Evolutionary conservation across 2,329 filamentous ascomycete genomes (phyloP).

Genomic region (Fusarium beomiforme): DNA sequence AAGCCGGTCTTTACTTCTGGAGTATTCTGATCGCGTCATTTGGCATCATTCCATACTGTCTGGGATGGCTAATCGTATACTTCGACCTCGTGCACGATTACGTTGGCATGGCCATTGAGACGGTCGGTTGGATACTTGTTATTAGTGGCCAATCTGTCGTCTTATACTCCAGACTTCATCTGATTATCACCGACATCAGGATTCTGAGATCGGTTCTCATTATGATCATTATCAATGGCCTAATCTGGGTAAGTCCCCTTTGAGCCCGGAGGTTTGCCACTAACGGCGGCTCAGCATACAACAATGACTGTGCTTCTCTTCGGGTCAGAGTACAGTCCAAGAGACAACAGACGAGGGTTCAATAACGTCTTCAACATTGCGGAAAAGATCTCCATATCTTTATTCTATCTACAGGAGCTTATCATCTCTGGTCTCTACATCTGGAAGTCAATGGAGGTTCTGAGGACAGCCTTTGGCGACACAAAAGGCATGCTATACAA

Average conservation of each 20-base stretch:
- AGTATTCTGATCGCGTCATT: constrained; percentile 48
- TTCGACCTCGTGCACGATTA: constrained; percentile 33
- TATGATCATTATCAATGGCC: constrained; percentile 20
- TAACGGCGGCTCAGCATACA: constrained; percentile 49
- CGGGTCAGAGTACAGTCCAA: constrained; percentile 6
- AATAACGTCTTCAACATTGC: constrained; percentile 45
- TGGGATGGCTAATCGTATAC: constrained; percentile 59
- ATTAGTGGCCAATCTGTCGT: constrained; percentile 23
- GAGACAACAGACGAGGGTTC: neutral
- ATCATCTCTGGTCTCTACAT: constrained; percentile 19
- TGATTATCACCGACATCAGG: neutral
- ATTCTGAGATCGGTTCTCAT: neutral
- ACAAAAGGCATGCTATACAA: constrained; percentile 22
- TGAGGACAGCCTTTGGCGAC: constrained; percentile 23
- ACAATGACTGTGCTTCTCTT: constrained; percentile 57
- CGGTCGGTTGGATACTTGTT: constrained; percentile 24
- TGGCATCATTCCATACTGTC: constrained; percentile 48
- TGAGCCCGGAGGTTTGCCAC: too few relatives aligned
- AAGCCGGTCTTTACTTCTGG: constrained; percentile 51
- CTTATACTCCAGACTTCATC: constrained; percentile 23
- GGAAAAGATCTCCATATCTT: constrained; percentile 20
- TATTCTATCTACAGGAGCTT: constrained; percentile 19
- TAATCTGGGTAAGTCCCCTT: constrained; percentile 51
- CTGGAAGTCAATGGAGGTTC: constrained; percentile 23
- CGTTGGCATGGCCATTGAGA: constrained; percentile 25